phyloP scores from a whole-genome alignment of 805 yeast genomes.

The Sugiyamaella lignohabitans region DNA sequence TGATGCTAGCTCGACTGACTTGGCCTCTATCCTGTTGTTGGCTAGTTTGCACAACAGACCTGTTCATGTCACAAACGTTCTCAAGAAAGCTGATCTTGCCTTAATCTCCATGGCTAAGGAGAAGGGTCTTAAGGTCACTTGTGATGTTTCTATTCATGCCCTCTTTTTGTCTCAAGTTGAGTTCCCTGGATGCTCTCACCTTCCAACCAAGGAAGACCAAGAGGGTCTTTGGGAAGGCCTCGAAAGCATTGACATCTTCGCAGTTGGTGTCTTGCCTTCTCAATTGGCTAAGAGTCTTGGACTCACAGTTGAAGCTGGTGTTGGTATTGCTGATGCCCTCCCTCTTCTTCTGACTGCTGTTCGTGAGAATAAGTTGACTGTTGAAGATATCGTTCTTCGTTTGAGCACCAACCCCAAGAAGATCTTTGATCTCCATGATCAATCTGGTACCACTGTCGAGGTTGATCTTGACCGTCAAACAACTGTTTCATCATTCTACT shows the following conservation, averaged over 20 bases:
- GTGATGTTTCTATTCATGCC: slow-evolving; percentile 79
- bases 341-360: slow-evolving; percentile 82
- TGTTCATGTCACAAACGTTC: slow-evolving; percentile 84
- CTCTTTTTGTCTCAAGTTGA: slow-evolving; percentile 63
- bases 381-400: slow-evolving; percentile 63
- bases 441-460: slow-evolving; percentile 66
- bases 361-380: slow-evolving; percentile 59
- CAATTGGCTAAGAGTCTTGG: slow-evolving; percentile 61
- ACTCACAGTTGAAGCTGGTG: slow-evolving; percentile 56
- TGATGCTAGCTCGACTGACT: slow-evolving; percentile 84
- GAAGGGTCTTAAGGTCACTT: slow-evolving; percentile 74
- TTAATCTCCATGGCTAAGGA: slow-evolving; percentile 80
- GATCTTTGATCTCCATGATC: slow-evolving; percentile 78
- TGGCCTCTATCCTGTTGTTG: slow-evolving; percentile 85
- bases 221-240: slow-evolving; percentile 73
- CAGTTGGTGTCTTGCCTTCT: slow-evolving; percentile 75
- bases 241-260: slow-evolving; percentile 72
- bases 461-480: slow-evolving; percentile 67
- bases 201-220: slow-evolving; percentile 80
- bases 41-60: slow-evolving; percentile 82
- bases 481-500: slow-evolving; percentile 41
- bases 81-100: slow-evolving; percentile 72
- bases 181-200: slow-evolving; percentile 60
- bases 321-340: slow-evolving; percentile 72
- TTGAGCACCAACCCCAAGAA: slow-evolving; percentile 75